Evolutionary conservation across 1,139 yeast species (phyloP), one percentile per base, ranked within the genome.

Genomic region (Debaryomyces udenii): DNA sequence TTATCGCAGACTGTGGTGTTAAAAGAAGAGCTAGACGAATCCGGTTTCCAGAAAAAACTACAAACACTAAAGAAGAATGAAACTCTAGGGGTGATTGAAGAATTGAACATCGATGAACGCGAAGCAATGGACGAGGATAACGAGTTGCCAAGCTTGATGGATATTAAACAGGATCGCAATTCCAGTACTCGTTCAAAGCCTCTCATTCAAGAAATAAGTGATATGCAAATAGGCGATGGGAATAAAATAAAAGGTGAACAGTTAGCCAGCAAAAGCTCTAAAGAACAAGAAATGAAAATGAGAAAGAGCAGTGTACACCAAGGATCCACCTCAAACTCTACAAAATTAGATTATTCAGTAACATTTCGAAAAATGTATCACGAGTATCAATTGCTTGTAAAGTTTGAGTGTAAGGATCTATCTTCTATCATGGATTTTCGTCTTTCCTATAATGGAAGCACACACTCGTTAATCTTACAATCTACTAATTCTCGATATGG

Each of bases 181-280:
- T 24, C 38, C 16, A 3, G 15, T 13, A 20, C 40, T 3, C 30
- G 38, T 9, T 48, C 44, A 26, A 60, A 50, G 42, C 70, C 71
- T 3, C 52, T 74, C 38, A 74, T 75, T 17, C 66, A 74, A 42
- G 80, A 74, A 42, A 58, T 75, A 7, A 61, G 53, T 7, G 62
- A 57, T 6, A 55, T 59, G 60, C 44, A 42, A 6, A 54, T 61
- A 5, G 34, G 26, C 5, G 43, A 36, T 3, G 28, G 18, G 3
- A 37, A 31, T 18, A 31, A 31, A 20, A 20, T 20, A 20, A 5
- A 20, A 5, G 22, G 7, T 20, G 7, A 5, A 20, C 22, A 20
- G 22, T 7, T 20, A 7, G 22, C 7, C 5, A 7, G 22, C 22
- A 20, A 7, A 20, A 20, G 22, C 7, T 20, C 22, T 20, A 7